A percentile compares a stretch with the other conserved stretches of the same genome.
Conservation (phyloP, 768 basidiomycete genomes). For the Suillus plorans region DNA sequence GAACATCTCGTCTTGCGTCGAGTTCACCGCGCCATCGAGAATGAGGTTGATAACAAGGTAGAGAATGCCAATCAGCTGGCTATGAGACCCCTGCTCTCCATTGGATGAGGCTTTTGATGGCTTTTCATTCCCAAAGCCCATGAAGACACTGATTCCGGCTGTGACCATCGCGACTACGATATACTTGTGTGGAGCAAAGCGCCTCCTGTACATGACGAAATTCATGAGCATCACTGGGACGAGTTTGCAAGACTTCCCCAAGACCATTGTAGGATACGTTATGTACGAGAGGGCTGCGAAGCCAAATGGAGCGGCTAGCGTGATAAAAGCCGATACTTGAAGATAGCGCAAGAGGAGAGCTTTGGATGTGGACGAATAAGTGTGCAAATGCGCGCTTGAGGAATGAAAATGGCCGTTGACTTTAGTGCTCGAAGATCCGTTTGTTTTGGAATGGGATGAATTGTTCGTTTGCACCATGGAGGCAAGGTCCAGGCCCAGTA, state of each 20-base stretch:
- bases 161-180: slow-evolving; percentile 94
- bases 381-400: slow-evolving; percentile 25
- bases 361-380: slow-evolving; percentile 30
- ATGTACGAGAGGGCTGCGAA: slow-evolving; percentile 95
- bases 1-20: slow-evolving; percentile 97
- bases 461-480: slow-evolving; percentile 17
- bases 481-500: slow-evolving; percentile 57
- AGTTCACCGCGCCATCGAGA: slow-evolving; percentile 92
- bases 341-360: slow-evolving; percentile 72
- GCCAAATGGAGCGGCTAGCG: slow-evolving; percentile 91
- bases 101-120: slow-evolving; percentile 37
- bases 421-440: slow-evolving; percentile 33
- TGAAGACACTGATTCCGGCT: slow-evolving; percentile 87
- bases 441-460: slow-evolving; percentile 24
- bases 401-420: slow-evolving; percentile 34
- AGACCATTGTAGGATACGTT: slow-evolving; percentile 97
- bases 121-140: slow-evolving; percentile 75
- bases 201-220: slow-evolving; percentile 88
- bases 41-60: slow-evolving; percentile 85
- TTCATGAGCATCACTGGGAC: slow-evolving; percentile 99
- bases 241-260: slow-evolving; percentile 98
- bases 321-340: slow-evolving; percentile 86
- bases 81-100: slow-evolving; percentile 43
- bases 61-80: slow-evolving; percentile 66
- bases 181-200: slow-evolving; percentile 94